phyloP scores from a whole-genome alignment of 345 rosid genomes.

The Hibiscus mutabilis region DNA sequence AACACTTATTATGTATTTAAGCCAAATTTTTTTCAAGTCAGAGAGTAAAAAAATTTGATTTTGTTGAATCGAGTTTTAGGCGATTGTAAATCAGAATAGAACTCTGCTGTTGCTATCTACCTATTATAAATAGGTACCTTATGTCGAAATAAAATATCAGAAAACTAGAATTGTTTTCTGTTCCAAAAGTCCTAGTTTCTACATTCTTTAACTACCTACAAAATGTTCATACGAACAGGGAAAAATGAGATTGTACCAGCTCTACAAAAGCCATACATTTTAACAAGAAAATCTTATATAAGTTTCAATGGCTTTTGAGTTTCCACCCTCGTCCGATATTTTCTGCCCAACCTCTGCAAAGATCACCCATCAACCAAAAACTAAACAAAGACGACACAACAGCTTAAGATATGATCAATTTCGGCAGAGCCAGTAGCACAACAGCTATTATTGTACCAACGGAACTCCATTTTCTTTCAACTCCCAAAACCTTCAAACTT shows the following conservation, averaged over 20 bases:
- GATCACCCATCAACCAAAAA: not conserved
- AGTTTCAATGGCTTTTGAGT: slow-evolving; percentile 5
- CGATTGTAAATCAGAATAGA: too few relatives aligned
- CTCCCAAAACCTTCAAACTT: not conserved
- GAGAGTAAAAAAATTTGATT: too few relatives aligned
- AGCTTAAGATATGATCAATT: not conserved
- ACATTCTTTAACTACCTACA: too few relatives aligned
- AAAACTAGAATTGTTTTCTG: too few relatives aligned
- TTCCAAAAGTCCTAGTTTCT: too few relatives aligned
- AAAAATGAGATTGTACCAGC: not conserved
- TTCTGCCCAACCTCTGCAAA: not conserved
- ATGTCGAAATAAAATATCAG: too few relatives aligned
- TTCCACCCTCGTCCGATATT: not conserved
- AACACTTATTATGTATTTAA: too few relatives aligned
- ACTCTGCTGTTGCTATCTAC: too few relatives aligned
- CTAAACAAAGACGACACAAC: not conserved
- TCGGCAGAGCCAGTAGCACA: not conserved
- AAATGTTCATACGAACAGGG: too few relatives aligned
- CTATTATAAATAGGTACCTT: too few relatives aligned
- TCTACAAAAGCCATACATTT: not conserved
- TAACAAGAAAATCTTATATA: not conserved
- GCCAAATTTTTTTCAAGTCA: too few relatives aligned
- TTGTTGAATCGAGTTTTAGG: too few relatives aligned
- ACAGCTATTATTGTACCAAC: not conserved
- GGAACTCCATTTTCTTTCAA: not conserved